These are phyloP conservation scores for Sungouiella thailandica DNA, from an alignment of 805 yeast species.

Conservation along the genomic window DNA sequence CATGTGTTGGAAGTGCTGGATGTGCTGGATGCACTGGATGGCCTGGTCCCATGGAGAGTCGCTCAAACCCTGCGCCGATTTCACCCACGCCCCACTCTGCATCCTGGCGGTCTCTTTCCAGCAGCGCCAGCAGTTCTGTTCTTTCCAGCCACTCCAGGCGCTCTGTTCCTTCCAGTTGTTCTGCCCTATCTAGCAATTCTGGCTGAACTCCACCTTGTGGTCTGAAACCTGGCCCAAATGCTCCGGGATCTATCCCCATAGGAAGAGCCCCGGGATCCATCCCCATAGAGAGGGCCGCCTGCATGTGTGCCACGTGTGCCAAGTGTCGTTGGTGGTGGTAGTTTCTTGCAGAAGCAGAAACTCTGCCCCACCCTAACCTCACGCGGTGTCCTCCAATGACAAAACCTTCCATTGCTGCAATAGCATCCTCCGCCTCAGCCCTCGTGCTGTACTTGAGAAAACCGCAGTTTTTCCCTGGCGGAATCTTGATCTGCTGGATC, in stretches of 20 bases:
- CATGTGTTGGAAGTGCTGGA: too few species aligned
- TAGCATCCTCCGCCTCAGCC: conserved; percentile 80
- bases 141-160: neutral
- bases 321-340: conserved; percentile 27
- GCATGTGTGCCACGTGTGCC: conserved; percentile 33
- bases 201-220: conserved; percentile 8
- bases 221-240: conserved; percentile 7
- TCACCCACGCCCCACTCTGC: neutral
- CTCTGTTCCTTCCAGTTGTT: neutral
- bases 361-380: conserved; percentile 84
- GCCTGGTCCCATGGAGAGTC: too few species aligned
- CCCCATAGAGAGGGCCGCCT: conserved; percentile 36
- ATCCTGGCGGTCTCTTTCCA: neutral
- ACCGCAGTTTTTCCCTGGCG: conserved; percentile 81
- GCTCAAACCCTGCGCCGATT: neutral
- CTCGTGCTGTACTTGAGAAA: conserved; percentile 79
- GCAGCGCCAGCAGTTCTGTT: neutral
- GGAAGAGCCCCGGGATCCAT: conserved; percentile 31
- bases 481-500: conserved; percentile 65
- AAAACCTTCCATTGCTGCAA: conserved; percentile 83
- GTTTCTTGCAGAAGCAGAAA: conserved; percentile 26
- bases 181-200: too few species aligned
- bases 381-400: conserved; percentile 81
- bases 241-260: neutral
- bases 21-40: too few species aligned